phyloP scores from a whole-genome alignment of 192 early-diverging fungal species.

The Coemansia sp. region DNA sequence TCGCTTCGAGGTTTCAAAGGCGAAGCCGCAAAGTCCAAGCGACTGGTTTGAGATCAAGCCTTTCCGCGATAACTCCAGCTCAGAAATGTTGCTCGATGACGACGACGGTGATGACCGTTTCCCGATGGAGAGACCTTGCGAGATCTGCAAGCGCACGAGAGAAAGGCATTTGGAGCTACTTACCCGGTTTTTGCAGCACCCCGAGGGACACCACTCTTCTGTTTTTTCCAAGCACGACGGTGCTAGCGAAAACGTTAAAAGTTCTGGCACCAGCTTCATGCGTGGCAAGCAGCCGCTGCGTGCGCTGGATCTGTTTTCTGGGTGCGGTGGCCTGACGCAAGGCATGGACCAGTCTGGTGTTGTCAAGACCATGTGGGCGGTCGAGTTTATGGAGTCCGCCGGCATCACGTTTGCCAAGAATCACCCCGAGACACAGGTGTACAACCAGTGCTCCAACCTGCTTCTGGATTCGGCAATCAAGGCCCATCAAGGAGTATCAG shows the following conservation, averaged over 20 bases:
- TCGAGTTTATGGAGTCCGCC: constrained; percentile 65
- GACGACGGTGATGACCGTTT: constrained; percentile 17
- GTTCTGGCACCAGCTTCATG: constrained; percentile 20
- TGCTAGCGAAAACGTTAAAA: background rate
- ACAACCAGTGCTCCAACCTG: constrained; percentile 65
- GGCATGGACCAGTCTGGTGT: constrained; percentile 63
- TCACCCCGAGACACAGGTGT: constrained; percentile 61
- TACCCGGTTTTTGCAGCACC: constrained; percentile 9
- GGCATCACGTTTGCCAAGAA: constrained; percentile 65
- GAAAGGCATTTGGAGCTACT: constrained; percentile 13
- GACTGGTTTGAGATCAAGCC: constrained; percentile 29
- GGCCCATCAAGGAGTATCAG: constrained; percentile 39
- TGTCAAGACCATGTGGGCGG: constrained; percentile 64
- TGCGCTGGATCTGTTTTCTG: constrained; percentile 70
- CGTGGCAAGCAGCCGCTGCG: constrained; percentile 44
- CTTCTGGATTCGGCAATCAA: constrained; percentile 67
- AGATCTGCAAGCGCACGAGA: constrained; percentile 40
- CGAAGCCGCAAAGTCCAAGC: constrained; percentile 17
- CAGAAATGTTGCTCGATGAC: background rate
- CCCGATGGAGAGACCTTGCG: constrained; percentile 23
- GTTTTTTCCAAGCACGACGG: background rate
- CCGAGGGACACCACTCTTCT: background rate
- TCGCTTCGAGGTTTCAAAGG: constrained; percentile 23
- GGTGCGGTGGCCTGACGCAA: constrained; percentile 69
- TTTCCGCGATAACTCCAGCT: background rate